Evolutionary conservation across 139 green algal genomes (phyloP).

Genomic region (Mesostigma viride): DNA sequence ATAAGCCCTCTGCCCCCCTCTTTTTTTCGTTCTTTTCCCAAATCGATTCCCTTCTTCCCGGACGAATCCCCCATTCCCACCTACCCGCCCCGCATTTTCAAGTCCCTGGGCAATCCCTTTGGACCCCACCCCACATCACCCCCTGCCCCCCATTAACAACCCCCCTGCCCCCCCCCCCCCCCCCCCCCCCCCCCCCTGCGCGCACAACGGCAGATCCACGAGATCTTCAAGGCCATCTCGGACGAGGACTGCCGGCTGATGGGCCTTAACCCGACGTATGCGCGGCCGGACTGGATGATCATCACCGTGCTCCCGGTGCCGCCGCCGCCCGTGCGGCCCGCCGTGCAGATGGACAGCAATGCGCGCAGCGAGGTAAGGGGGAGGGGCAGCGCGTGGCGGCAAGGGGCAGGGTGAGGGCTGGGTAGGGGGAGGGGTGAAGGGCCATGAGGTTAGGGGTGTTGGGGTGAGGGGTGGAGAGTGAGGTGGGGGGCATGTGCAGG

Average conservation of each 20-base stretch:
- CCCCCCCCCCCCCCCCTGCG: no score
- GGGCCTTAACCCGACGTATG: conserved; percentile 71
- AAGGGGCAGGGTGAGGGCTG: conserved; percentile 36
- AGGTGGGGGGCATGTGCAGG: no score
- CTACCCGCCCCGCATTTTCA: no score
- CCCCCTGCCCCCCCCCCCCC: no score
- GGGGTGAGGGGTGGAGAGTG: background rate
- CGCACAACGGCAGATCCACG: conserved; percentile 37
- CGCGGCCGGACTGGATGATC: conserved; percentile 89
- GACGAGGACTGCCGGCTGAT: conserved; percentile 81
- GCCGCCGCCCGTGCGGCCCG: conserved; percentile 74
- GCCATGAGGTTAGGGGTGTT: background rate
- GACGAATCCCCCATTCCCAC: no score
- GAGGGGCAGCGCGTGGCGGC: no score
- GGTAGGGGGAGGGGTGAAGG: background rate
- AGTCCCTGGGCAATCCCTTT: no score
- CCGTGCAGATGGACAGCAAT: conserved; percentile 81
- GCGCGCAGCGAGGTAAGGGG: conserved; percentile 26
- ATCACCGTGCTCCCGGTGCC: conserved; percentile 82
- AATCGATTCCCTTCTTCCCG: no score
- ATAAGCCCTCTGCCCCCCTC: no score
- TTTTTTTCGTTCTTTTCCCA: no score
- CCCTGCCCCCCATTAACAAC: no score
- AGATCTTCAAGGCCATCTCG: conserved; percentile 80
- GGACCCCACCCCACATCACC: no score